Evolutionary conservation across 208 protist species (phyloP), one percentile per base, ranked within the genome.

Genomic region (Leishmania turanica): DNA sequence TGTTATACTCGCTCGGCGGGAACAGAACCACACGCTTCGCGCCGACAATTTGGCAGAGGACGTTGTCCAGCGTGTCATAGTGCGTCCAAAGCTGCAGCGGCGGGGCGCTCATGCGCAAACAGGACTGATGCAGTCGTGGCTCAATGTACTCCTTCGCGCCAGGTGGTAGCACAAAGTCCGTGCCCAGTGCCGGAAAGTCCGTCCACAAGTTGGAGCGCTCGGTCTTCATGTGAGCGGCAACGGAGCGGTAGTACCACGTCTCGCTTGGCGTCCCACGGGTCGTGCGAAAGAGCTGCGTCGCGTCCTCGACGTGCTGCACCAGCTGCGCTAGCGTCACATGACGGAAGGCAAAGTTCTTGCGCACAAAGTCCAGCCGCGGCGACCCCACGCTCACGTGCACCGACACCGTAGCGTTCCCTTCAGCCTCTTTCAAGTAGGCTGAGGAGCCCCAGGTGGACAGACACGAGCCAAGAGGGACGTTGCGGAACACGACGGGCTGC

Each of bases 51-150:
- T 98, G 95, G 62, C 93, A 98, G 31, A 99, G 90, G n/a, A 98
- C 90, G 82, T 98, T 98, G 83, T 99, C 97, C 40, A 96, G 88
- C 3, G 96, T 93, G 88, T 99, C 97, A 84, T 98, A 99, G 84
- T 99, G 97, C 77, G 93, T 97, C 96, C 96, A 99, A 64, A 99
- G 83, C 78, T 97, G 92, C 79, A 99, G 83, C 47, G 93, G 95
- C 9, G 90, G 80, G 1, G 93, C 92, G 78, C 95, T 98, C 71
- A 98, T 85, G n/a, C 97, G 94, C 53, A 98, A 82, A 75, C 92
- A 96, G 17, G 91, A 94, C 78, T 97, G 93, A 83, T 97, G 95
- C 71, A 97, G 81, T 15, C 92, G 89, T 7, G 90, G 88, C 85
- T 88, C 79, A 47, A 97, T 86, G 68, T 88, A 81, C 42, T 87